A percentile compares a stretch with the other conserved stretches of the same genome.
Conservation (phyloP, 352 stramenopile genomes). For the Phytopythium delawarense region DNA sequence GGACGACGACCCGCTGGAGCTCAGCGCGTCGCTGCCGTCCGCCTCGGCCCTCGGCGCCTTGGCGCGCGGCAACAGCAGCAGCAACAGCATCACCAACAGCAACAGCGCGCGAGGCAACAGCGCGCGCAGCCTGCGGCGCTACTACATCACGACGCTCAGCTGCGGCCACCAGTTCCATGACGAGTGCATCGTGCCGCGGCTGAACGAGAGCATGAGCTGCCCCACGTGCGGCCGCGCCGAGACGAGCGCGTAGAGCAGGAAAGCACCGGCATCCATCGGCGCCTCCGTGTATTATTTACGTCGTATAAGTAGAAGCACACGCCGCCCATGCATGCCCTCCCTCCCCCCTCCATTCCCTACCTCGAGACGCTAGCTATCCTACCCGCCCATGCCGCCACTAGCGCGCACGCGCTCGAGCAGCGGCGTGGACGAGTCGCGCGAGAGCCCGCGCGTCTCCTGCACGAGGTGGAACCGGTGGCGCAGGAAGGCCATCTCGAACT, state of each 20-base stretch:
- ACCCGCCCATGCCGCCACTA: neutral
- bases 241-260: no score
- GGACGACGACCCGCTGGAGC: slow-evolving; percentile 21
- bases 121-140: slow-evolving; percentile 14
- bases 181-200: slow-evolving; percentile 74
- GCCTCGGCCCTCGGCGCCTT: neutral
- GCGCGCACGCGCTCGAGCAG: slow-evolving; percentile 21
- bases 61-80: no score
- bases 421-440: slow-evolving; percentile 46
- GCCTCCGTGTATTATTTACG: slow-evolving; percentile 1
- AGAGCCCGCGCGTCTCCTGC: slow-evolving; percentile 62
- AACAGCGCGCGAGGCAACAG: slow-evolving; percentile 2
- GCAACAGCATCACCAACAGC: slow-evolving; percentile 5
- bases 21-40: neutral
- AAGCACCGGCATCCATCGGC: neutral
- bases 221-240: slow-evolving; percentile 42
- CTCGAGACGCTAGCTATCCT: no score
- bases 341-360: no score
- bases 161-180: slow-evolving; percentile 82
- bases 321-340: neutral
- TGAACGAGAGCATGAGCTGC: slow-evolving; percentile 68
- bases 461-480: slow-evolving; percentile 77
- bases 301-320: slow-evolving; percentile 2
- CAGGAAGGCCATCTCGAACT: slow-evolving; percentile 82
- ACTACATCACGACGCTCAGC: slow-evolving; percentile 68